Conservation (phyloP, 345 rosid genomes). For the Euphorbia pulcherrima region DNA sequence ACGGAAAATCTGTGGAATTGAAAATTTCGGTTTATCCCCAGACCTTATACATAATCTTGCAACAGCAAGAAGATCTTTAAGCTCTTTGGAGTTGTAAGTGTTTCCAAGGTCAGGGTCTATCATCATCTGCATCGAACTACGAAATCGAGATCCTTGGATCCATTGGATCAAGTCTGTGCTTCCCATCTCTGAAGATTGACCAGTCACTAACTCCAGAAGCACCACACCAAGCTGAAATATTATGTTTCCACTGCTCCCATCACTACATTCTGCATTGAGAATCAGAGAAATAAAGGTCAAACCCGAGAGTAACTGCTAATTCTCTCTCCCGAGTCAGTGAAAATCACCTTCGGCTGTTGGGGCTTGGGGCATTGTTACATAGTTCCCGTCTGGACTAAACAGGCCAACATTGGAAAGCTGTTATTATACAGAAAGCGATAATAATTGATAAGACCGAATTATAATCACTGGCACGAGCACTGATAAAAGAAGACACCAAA, state of each 20-base stretch:
- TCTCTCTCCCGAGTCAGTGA: not conserved
- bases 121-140: constrained; percentile 68
- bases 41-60: constrained; percentile 71
- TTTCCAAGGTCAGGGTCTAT: constrained; percentile 87
- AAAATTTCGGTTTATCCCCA: constrained; percentile 51
- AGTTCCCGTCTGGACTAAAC: constrained; percentile 32
- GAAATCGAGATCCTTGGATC: constrained; percentile 63
- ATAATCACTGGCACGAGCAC: not conserved
- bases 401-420: constrained; percentile 71
- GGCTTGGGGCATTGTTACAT: constrained; percentile 29
- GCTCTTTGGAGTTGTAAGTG: constrained; percentile 55
- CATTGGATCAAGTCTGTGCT: constrained; percentile 51
- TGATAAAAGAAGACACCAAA: not conserved
- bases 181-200: constrained; percentile 71
- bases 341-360: constrained; percentile 49
- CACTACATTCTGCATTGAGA: constrained; percentile 36
- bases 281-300: not conserved
- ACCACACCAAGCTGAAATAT: constrained; percentile 83
- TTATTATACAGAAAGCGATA: not conserved
- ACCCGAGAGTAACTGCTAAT: not conserved
- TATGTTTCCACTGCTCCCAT: constrained; percentile 46
- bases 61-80: constrained; percentile 62
- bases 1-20: constrained; percentile 52
- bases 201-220: constrained; percentile 81
- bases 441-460: too few relatives aligned